These are phyloP conservation scores for Zygoascus tannicola DNA, from an alignment of 805 yeast genomes.

Conservation along the genomic window DNA sequence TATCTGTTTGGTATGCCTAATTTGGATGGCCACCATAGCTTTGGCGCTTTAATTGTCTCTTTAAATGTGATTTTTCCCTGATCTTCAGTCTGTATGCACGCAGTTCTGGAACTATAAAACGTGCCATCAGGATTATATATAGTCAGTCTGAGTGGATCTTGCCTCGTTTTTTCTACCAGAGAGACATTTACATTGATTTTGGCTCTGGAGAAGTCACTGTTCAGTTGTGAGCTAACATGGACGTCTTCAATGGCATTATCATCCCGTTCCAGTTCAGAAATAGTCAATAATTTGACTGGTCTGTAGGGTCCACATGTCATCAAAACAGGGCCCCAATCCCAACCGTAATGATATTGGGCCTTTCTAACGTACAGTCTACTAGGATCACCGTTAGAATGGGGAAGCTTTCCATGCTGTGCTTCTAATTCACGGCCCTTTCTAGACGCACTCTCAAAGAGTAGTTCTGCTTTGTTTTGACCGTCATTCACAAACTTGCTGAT, in stretches of 20 bases:
- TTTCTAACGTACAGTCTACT: constrained; percentile 38
- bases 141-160: constrained; percentile 6
- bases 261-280: constrained; percentile 9
- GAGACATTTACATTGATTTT: constrained; percentile 1
- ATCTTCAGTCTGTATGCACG: background rate
- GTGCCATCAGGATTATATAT: constrained; percentile 9
- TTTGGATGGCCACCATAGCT: background rate
- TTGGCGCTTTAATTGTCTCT: background rate
- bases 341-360: constrained; percentile 47
- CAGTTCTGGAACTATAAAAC: background rate
- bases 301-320: constrained; percentile 39
- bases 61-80: background rate
- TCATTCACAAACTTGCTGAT: constrained; percentile 15
- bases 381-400: constrained; percentile 36
- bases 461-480: constrained; percentile 26
- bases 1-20: background rate
- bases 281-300: constrained; percentile 28
- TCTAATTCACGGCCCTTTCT: constrained; percentile 29
- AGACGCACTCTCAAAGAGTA: constrained; percentile 34
- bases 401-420: constrained; percentile 23
- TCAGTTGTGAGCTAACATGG: constrained; percentile 9
- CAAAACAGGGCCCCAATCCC: constrained; percentile 48
- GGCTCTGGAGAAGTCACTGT: background rate
- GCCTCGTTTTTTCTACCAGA: background rate
- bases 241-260: constrained; percentile 10